Evolutionary conservation across 441 rosid species (phyloP).

Genomic region (Aleurites moluccanus): DNA sequence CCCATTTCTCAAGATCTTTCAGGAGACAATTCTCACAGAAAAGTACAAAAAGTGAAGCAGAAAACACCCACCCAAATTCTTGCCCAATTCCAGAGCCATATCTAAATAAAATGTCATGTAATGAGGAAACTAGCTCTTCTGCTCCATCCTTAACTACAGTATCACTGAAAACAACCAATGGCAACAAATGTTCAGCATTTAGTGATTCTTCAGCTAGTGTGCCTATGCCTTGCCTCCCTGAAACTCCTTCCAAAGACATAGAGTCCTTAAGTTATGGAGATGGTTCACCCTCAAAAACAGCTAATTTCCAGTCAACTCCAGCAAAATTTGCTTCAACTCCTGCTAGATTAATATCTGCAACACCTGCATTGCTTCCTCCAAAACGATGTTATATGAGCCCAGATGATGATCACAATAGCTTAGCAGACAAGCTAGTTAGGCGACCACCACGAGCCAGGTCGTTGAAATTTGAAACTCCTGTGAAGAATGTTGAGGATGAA

Average conservation of each 20-base stretch:
- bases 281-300: constrained; percentile 33
- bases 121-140: constrained; percentile 23
- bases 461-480: constrained; percentile 56
- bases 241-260: constrained; percentile 45
- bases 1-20: constrained; percentile 46
- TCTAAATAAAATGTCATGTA: constrained; percentile 18
- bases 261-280: constrained; percentile 19
- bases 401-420: constrained; percentile 41
- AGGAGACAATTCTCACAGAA: constrained; percentile 45
- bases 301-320: constrained; percentile 49
- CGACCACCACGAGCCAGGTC: constrained; percentile 60
- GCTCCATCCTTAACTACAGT: constrained; percentile 19
- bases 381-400: constrained; percentile 61
- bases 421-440: constrained; percentile 55
- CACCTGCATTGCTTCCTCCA: constrained; percentile 37
- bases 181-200: constrained; percentile 13
- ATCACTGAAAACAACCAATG: constrained; percentile 21
- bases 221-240: constrained; percentile 29
- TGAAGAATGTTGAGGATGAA: constrained; percentile 33
- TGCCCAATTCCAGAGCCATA: constrained; percentile 19
- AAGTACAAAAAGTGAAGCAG: constrained; percentile 7
- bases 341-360: constrained; percentile 40
- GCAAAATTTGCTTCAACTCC: constrained; percentile 55
- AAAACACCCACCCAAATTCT: constrained; percentile 5
- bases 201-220: constrained; percentile 21